Percentiles rank a stretch among this genome's conserved stretches.
Conservation (phyloP, 495 filamentous ascomycete species). For the Aspergillus baeticus region DNA sequence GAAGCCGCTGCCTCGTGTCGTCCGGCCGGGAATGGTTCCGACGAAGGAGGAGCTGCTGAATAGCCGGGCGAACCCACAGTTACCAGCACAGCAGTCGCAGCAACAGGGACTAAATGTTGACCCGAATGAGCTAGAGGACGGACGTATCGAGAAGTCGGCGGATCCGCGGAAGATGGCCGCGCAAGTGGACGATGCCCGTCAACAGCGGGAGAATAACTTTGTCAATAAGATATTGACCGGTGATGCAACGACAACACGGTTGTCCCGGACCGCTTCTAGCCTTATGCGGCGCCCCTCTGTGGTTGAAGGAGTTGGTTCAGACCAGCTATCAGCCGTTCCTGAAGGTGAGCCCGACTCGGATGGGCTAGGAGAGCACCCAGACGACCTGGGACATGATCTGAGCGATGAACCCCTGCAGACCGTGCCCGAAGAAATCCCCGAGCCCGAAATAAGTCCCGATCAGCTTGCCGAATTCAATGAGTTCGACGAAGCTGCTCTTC, state of each 20-base stretch:
- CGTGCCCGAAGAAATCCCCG: slow-evolving; percentile 20
- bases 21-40: slow-evolving; percentile 45
- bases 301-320: not conserved
- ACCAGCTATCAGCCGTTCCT: slow-evolving; percentile 24
- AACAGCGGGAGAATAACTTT: slow-evolving; percentile 41
- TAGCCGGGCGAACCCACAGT: slow-evolving; percentile 26
- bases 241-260: slow-evolving; percentile 22
- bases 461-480: slow-evolving; percentile 15
- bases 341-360: slow-evolving; percentile 24
- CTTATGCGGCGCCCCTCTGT: slow-evolving; percentile 24
- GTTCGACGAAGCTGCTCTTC: slow-evolving; percentile 26
- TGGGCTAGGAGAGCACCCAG: slow-evolving; percentile 8
- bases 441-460: slow-evolving; percentile 1
- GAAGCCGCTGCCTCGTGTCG: slow-evolving; percentile 48
- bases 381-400: slow-evolving; percentile 7
- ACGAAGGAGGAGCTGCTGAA: slow-evolving; percentile 38
- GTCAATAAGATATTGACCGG: slow-evolving; percentile 38
- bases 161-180: slow-evolving; percentile 43
- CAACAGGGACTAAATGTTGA: slow-evolving; percentile 35
- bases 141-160: slow-evolving; percentile 27
- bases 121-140: slow-evolving; percentile 39
- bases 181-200: slow-evolving; percentile 41
- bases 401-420: slow-evolving; percentile 22
- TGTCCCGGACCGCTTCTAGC: slow-evolving; percentile 30
- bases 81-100: slow-evolving; percentile 37